phyloP scores from a whole-genome alignment of 2,329 filamentous ascomycete species.

The Aspergillus niger region DNA sequence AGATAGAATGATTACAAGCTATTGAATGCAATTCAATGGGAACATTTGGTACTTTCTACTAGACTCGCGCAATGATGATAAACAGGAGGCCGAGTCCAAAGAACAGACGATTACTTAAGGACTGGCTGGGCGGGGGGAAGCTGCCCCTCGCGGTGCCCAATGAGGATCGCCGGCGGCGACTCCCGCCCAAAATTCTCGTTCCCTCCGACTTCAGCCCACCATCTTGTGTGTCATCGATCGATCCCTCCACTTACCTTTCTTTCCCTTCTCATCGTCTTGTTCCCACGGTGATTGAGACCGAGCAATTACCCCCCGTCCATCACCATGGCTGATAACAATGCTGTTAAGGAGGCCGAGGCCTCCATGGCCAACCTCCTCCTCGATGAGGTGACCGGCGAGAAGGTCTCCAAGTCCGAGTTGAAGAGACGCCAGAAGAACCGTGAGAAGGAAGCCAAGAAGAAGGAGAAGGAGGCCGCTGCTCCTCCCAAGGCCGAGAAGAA shows the following conservation, averaged over 20 bases:
- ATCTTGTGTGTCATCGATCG: slow-evolving; percentile 13
- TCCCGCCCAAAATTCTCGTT: slow-evolving; percentile 39
- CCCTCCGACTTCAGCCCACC: slow-evolving; percentile 26
- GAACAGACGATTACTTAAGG: neutral
- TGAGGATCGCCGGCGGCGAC: slow-evolving; percentile 26
- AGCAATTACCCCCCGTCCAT: slow-evolving; percentile 5
- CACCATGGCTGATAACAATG: slow-evolving; percentile 45
- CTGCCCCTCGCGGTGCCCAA: slow-evolving; percentile 26
- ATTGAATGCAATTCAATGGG: neutral
- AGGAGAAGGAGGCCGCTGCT: slow-evolving; percentile 74
- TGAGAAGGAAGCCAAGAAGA: slow-evolving; percentile 84
- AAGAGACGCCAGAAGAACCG: slow-evolving; percentile 96
- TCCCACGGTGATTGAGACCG: slow-evolving; percentile 11
- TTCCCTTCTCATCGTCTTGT: slow-evolving; percentile 15
- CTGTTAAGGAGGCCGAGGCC: slow-evolving; percentile 49
- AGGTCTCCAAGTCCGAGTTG: slow-evolving; percentile 78
- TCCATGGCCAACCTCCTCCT: slow-evolving; percentile 72
- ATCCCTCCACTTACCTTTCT: slow-evolving; percentile 8
- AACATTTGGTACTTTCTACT: neutral
- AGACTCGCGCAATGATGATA: no score
- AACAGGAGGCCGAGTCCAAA: no score
- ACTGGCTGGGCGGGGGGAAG: slow-evolving; percentile 6
- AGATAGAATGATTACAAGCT: neutral
- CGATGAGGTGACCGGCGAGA: slow-evolving; percentile 92
- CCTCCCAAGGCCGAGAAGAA: slow-evolving; percentile 63